Evolutionary conservation across 371 early-diverging fungal genomes (phyloP), one percentile per base, ranked within the genome.

Genomic region (Circinella minor): DNA sequence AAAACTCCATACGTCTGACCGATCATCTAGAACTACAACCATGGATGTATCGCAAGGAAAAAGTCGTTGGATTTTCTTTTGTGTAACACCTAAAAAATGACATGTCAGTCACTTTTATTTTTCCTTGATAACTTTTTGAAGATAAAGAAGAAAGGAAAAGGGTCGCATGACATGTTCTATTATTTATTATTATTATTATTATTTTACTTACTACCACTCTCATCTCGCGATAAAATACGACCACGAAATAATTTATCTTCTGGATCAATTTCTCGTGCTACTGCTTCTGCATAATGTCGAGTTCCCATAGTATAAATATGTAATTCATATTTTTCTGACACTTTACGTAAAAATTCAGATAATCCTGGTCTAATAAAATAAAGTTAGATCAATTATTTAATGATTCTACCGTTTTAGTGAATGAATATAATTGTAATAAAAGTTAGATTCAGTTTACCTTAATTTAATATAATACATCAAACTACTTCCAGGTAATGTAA

Each of bases 291-390:
- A 82, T 99, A 99, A 63, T 88, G 86, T 18, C 97, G 87, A 4
- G 96, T 95, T 15, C 99, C 99, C 99, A 99, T 98, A 4, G 99
- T 99, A 78, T 99, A 99, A 65, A 99, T 95, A 79, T 99, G 99
- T 66, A 99, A 82, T 77, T 99, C 99, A 78, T 92, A 99, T 7
- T 90, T 74, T 65, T 86, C 69, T 13, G 88, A 80, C 3, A 96
- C 76, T 55, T 83, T 74, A 60, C 87, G 76, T 39, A 99, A 79
- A 74, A 99, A 98, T 54, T 91, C 84, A 10, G 82, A 78, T 14
- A 98, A 85, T 11, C 91, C 89, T 1, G 98, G 98, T 72, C 90
- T 88, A 43, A 43, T 9, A 11, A 43, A 43, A 6, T 6, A 11
- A 43, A 11, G 43, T 43, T 43, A 9, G 11, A 43, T 43, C 11